phyloP scores from a whole-genome alignment of 495 filamentous ascomycete species.

The Bathelium albidoporum region DNA sequence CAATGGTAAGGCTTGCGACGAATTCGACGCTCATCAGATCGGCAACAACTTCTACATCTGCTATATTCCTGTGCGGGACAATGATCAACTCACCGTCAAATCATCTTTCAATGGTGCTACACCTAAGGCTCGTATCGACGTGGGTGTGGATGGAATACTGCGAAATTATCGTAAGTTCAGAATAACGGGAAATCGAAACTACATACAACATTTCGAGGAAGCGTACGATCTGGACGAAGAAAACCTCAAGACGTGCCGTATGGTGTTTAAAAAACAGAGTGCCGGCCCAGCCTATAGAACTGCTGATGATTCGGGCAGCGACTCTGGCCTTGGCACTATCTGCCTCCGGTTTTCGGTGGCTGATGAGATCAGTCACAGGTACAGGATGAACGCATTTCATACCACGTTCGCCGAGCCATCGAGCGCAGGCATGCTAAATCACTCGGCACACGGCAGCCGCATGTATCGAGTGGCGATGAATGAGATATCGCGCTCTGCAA shows the following conservation, averaged over 20 bases:
- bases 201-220: not conserved
- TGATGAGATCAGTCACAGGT: not conserved
- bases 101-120: not conserved
- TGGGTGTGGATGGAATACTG: not conserved
- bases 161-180: not conserved
- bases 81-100: not conserved
- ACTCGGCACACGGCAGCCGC: not conserved
- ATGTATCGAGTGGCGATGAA: too few species aligned
- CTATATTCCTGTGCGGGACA: not conserved
- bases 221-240: not conserved
- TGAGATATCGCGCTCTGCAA: too few species aligned
- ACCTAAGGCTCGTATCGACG: not conserved
- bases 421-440: not conserved
- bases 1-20: not conserved
- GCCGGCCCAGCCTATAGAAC: not conserved
- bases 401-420: not conserved
- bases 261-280: not conserved
- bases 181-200: not conserved
- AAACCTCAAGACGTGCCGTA: not conserved
- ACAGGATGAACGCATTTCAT: not conserved
- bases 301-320: not conserved
- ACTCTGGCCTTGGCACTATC: not conserved
- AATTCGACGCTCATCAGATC: not conserved
- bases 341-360: not conserved
- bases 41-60: not conserved